phyloP scores from a whole-genome alignment of 306 rosid species.

The Quercus rubra region DNA sequence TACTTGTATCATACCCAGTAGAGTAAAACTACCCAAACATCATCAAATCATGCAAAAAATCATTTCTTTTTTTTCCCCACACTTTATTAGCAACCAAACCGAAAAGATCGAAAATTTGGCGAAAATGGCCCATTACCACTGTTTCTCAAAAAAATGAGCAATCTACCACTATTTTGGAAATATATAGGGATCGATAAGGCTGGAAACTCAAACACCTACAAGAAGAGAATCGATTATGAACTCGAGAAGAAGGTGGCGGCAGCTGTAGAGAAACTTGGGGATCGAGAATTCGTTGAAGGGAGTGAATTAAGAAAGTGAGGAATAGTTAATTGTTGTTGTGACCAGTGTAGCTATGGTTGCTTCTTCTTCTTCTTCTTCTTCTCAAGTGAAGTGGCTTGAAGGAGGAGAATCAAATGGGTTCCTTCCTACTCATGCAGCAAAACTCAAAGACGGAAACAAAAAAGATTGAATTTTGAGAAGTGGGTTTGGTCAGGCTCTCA shows the following conservation, averaged over 20 bases:
- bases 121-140: too few relatives aligned
- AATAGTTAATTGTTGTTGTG: slow-evolving; percentile 18
- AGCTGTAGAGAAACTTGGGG: slow-evolving; percentile 31
- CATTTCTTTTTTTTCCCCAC: too few relatives aligned
- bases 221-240: slow-evolving; percentile 61
- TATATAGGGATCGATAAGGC: too few relatives aligned
- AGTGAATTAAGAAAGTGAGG: slow-evolving; percentile 19
- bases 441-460: slow-evolving; percentile 13
- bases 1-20: too few relatives aligned
- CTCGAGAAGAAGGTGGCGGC: slow-evolving; percentile 39
- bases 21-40: too few relatives aligned
- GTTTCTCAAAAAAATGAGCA: too few relatives aligned
- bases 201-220: slow-evolving; percentile 50
- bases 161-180: too few relatives aligned
- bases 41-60: too few relatives aligned
- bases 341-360: slow-evolving; percentile 58
- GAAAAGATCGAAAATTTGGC: too few relatives aligned
- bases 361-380: slow-evolving; percentile 29
- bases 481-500: slow-evolving; percentile 1
- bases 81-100: too few relatives aligned
- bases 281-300: slow-evolving; percentile 30
- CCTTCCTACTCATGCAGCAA: slow-evolving; percentile 72
- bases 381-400: slow-evolving; percentile 66
- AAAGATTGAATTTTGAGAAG: slow-evolving; percentile 8
- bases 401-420: slow-evolving; percentile 26